Conservation (phyloP, 345 rosid species). For the Aquilaria sinensis region DNA sequence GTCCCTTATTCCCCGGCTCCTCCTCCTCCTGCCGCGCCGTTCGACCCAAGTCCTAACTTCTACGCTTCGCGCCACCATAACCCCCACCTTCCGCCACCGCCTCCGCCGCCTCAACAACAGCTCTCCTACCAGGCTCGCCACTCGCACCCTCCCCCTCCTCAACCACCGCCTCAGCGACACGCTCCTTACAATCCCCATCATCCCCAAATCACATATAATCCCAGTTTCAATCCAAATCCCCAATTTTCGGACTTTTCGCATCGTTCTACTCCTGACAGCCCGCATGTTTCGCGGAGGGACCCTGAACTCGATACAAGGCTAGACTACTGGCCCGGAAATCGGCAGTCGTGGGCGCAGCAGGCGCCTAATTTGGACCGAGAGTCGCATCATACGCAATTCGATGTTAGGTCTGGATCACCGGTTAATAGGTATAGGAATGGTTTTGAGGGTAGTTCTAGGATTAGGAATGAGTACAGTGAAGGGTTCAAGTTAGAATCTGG, state of each 20-base stretch:
- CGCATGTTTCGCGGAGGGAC: slow-evolving; percentile 15
- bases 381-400: slow-evolving; percentile 26
- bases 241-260: slow-evolving; percentile 21
- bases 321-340: slow-evolving; percentile 23
- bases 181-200: slow-evolving; percentile 26
- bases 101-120: slow-evolving; percentile 20
- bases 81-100: slow-evolving; percentile 20
- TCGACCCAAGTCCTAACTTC: slow-evolving; percentile 23
- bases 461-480: slow-evolving; percentile 31
- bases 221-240: slow-evolving; percentile 21
- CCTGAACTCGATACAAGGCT: slow-evolving; percentile 17
- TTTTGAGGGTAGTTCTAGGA: slow-evolving; percentile 38
- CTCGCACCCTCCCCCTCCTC: slow-evolving; percentile 16
- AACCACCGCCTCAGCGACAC: slow-evolving; percentile 20
- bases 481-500: slow-evolving; percentile 27
- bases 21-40: slow-evolving; percentile 14
- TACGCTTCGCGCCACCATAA: slow-evolving; percentile 22
- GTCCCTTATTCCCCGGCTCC: slow-evolving; percentile 28
- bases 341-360: slow-evolving; percentile 20
- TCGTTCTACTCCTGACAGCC: slow-evolving; percentile 7
- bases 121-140: slow-evolving; percentile 16
- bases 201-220: slow-evolving; percentile 26
- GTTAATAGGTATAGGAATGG: slow-evolving; percentile 36
- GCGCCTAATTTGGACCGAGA: slow-evolving; percentile 18
- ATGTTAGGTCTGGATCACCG: slow-evolving; percentile 29